Conservation (phyloP, 306 rosid genomes). For the Biancaea sappan region DNA sequence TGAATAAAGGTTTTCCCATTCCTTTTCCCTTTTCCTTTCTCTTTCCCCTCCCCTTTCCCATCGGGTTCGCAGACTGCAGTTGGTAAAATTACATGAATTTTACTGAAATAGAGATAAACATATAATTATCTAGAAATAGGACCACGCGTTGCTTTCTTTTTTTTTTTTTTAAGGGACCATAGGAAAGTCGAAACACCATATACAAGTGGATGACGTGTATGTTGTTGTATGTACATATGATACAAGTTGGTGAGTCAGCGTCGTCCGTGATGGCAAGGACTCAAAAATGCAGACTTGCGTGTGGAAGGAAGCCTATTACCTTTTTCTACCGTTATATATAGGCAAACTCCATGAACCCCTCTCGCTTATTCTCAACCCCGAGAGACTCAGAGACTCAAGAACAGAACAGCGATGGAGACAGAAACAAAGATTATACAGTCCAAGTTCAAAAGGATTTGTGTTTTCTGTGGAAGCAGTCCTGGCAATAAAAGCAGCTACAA, state of each 20-base stretch:
- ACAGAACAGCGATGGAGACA: conserved; percentile 46
- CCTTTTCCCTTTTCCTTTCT: neutral
- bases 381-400: conserved; percentile 41
- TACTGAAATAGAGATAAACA: conserved; percentile 8
- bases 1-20: neutral
- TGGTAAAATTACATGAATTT: conserved; percentile 6
- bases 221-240: conserved; percentile 2
- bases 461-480: conserved; percentile 93
- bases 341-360: conserved; percentile 30
- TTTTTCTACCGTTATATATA: conserved; percentile 48
- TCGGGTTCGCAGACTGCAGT: neutral
- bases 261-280: conserved; percentile 39
- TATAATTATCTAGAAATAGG: conserved; percentile 32
- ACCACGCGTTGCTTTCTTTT: conserved; percentile 23
- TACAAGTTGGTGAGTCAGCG: conserved; percentile 36
- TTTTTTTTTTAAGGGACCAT: conserved; percentile 34
- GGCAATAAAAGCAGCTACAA: conserved; percentile 82
- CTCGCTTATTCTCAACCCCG: conserved; percentile 38
- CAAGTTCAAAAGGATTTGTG: conserved; percentile 92
- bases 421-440: conserved; percentile 53
- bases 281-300: conserved; percentile 17
- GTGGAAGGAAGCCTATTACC: conserved; percentile 44
- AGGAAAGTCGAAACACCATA: conserved; percentile 36
- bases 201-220: conserved; percentile 25
- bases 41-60: no score